Percentiles rank a stretch among this genome's conserved stretches.
phyloP scores from a whole-genome alignment of 2,329 filamentous ascomycete species.

The Triangularia setosa region DNA sequence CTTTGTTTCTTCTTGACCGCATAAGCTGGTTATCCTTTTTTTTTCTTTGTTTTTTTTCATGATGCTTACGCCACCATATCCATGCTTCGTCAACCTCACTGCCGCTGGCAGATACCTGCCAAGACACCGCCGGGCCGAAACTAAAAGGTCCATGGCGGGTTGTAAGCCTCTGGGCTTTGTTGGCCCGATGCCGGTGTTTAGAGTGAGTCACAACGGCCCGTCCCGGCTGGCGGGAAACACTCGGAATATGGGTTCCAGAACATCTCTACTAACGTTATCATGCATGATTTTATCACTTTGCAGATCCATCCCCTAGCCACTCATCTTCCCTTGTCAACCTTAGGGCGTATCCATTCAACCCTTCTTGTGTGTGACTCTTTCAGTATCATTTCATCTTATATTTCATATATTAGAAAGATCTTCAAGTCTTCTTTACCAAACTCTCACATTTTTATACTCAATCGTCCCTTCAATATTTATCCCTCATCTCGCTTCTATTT shows the following conservation, averaged over 20 bases:
- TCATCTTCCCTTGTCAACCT: not conserved
- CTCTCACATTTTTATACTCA: no score
- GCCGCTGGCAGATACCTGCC: not conserved
- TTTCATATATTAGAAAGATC: no score
- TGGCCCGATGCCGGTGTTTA: not conserved
- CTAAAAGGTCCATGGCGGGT: not conserved
- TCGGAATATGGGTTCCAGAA: not conserved
- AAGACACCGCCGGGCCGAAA: not conserved
- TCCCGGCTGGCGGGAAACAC: not conserved
- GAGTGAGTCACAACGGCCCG: not conserved
- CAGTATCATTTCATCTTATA: not conserved
- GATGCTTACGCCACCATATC: not conserved
- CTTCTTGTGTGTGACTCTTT: no score
- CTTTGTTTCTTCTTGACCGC: no score
- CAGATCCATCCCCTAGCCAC: not conserved
- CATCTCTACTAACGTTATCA: not conserved
- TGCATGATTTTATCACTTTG: not conserved
- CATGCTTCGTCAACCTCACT: not conserved
- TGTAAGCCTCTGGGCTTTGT: not conserved
- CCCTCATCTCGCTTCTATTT: no score
- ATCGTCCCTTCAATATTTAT: no score
- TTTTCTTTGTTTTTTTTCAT: not conserved
- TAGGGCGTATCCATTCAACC: not conserved
- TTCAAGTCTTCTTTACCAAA: no score
- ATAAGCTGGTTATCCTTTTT: no score